These are phyloP conservation scores for Pichia nanzhaoensis DNA, from an alignment of 805 yeast species.

Conservation along the genomic window DNA sequence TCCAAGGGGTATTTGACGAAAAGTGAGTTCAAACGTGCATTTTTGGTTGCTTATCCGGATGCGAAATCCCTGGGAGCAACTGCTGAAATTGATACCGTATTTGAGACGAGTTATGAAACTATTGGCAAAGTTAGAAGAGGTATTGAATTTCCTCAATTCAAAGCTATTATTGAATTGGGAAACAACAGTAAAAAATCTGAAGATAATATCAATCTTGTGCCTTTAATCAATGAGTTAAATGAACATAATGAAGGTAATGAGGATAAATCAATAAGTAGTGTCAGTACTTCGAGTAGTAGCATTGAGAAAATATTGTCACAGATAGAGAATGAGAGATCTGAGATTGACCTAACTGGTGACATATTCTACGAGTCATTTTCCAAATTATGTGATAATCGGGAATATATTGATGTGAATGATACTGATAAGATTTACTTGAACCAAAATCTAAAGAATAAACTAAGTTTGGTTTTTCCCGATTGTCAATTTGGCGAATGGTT, in stretches of 20 bases:
- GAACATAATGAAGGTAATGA: not conserved
- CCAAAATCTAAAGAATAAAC: conserved; percentile 10
- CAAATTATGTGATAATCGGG: not conserved
- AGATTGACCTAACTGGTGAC: not conserved
- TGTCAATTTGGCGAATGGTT: conserved; percentile 9
- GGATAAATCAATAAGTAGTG: not conserved
- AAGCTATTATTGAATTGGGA: conserved; percentile 18
- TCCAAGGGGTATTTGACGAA: conserved; percentile 33
- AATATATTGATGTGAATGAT: conserved; percentile 32
- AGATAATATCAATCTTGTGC: conserved; percentile 8
- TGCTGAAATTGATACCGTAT: conserved; percentile 30
- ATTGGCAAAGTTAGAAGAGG: conserved; percentile 22
- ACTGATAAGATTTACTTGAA: conserved; percentile 29
- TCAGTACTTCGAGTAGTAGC: not conserved
- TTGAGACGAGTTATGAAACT: conserved; percentile 11
- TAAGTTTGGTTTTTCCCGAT: conserved; percentile 14
- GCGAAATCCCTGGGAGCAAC: conserved; percentile 29
- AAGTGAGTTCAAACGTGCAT: conserved; percentile 37
- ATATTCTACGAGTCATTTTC: conserved; percentile 2
- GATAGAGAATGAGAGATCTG: not conserved
- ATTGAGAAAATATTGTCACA: not conserved
- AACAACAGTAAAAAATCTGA: conserved; percentile 10
- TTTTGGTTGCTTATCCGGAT: conserved; percentile 36
- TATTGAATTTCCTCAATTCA: conserved; percentile 23
- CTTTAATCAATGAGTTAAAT: not conserved